phyloP scores from a whole-genome alignment of 1,139 yeast species.

The Schwanniomyces etchellsii region DNA sequence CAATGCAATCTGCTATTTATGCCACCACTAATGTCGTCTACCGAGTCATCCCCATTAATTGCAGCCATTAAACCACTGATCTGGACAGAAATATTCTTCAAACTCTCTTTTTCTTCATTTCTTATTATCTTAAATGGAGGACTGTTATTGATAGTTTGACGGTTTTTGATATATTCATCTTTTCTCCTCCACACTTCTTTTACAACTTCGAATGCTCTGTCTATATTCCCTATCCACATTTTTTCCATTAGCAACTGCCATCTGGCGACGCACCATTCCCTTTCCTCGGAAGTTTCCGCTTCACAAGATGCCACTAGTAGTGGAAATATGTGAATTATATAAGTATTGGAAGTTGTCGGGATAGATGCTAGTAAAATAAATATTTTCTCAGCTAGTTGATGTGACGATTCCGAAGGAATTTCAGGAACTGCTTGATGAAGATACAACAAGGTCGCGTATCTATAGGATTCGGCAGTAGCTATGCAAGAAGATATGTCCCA shows the following conservation, averaged over 20 bases:
- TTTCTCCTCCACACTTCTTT: conserved; percentile 65
- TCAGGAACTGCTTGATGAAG: conserved; percentile 70
- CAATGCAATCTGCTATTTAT: conserved; percentile 56
- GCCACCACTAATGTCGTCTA: conserved; percentile 30
- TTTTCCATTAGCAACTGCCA: conserved; percentile 51
- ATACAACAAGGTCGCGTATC: conserved; percentile 52
- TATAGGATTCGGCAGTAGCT: conserved; percentile 65
- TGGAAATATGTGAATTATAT: conserved; percentile 59
- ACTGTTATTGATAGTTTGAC: background rate
- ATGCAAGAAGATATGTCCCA: conserved; percentile 58
- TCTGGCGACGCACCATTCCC: conserved; percentile 56
- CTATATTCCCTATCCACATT: conserved; percentile 63
- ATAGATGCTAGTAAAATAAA: conserved; percentile 57
- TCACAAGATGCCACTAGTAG: conserved; percentile 61
- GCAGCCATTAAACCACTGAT: conserved; percentile 42
- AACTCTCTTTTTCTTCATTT: conserved; percentile 15
- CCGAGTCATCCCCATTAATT: conserved; percentile 22
- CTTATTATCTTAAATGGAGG: background rate
- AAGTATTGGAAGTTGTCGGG: conserved; percentile 53
- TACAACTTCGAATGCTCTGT: conserved; percentile 61
- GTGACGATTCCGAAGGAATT: conserved; percentile 51
- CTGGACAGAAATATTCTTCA: conserved; percentile 27
- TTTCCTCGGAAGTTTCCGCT: conserved; percentile 50
- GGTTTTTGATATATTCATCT: conserved; percentile 32
- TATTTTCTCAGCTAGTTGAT: conserved; percentile 54